phyloP scores from a whole-genome alignment of 495 filamentous ascomycete genomes.

The Penicillium flavigenum region DNA sequence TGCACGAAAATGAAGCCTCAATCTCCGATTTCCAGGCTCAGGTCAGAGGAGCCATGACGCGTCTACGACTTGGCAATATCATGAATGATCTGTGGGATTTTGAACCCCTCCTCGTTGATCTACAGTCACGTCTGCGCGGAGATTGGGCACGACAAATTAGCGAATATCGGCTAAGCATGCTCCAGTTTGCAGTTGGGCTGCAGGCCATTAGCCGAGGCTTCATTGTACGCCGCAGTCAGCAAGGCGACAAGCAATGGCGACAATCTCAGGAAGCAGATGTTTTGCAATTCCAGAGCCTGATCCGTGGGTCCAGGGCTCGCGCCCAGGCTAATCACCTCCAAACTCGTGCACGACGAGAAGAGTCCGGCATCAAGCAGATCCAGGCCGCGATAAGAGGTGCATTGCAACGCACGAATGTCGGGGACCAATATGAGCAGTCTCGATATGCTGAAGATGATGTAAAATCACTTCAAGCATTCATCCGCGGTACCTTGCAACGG shows the following conservation, averaged over 20 bases:
- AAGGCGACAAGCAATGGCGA: conserved; percentile 62
- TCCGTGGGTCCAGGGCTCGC: conserved; percentile 74
- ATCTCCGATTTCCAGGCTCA: conserved; percentile 84
- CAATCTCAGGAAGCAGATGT: conserved; percentile 69
- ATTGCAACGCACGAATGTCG: conserved; percentile 50
- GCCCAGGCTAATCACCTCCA: conserved; percentile 63
- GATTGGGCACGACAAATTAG: conserved; percentile 74
- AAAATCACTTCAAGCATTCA: conserved; percentile 57
- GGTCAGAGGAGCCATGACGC: conserved; percentile 74
- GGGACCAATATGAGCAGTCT: conserved; percentile 41
- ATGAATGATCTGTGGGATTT: conserved; percentile 93
- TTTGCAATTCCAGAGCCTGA: conserved; percentile 77
- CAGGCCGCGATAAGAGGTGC: conserved; percentile 63
- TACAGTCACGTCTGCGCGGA: conserved; percentile 83
- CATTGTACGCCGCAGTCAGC: conserved; percentile 64
- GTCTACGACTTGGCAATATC: conserved; percentile 71
- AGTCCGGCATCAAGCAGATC: conserved; percentile 55
- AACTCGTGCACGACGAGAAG: conserved; percentile 57
- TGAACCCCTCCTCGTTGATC: conserved; percentile 71
- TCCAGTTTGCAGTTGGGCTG: conserved; percentile 67
- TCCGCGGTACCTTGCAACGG: conserved; percentile 55
- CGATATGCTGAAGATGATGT: conserved; percentile 56
- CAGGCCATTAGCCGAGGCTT: conserved; percentile 82
- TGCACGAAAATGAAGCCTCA: conserved; percentile 67
- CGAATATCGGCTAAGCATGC: conserved; percentile 77